Evolutionary conservation across 2,329 filamentous ascomycete genomes (phyloP), one percentile per base, ranked within the genome.

Genomic region (Lasiodiplodia gonubiensis): DNA sequence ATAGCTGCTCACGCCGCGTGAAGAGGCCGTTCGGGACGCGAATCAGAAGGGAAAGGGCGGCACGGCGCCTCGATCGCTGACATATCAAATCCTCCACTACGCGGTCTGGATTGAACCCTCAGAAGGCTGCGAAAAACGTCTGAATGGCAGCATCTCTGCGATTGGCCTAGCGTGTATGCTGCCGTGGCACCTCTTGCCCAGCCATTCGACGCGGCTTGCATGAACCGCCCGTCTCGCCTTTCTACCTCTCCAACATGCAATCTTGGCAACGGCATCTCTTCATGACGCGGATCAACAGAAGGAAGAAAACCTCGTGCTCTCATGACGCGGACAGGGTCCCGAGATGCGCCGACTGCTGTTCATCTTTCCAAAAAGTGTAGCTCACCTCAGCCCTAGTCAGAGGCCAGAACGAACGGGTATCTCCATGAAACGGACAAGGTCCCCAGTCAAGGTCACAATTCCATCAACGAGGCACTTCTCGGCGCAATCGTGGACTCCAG

Each of bases 151-250:
- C 14, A 27, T 46, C 6, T 27, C 39, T 61, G 35, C 39, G 25
- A 61, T 48, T 61, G 57, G 57, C 18, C 57, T 33, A 21, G 23
- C 57, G n/a, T 18, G 1, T 39, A 48, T n/a, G 57, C 57, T 61
- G 57, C 57, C 57, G 57, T 61, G 57, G 57, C 57, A 61, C 57
- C 57, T 48, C 39, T 61, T 61, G 42, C 57, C 46, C 54, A 57
- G 42, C n/a, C 27, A 33, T 33, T 33, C 33, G 33, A 21, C 54
- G 25, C 21, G 30, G 23, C 35, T 35, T 61, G 57, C 57, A 61
- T 49, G 57, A 61, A 61, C 57, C 39, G 16, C 39, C 33, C 39
- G 39, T 61, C 39, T 61, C 39, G 57, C 39, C 37, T 49, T 61
- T 33, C 57, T 61, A 12, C 37, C n/a, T 21, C 7, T 27, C n/a